Conservation (phyloP, 2,329 filamentous ascomycete species). For the Seiridium cupressi region DNA sequence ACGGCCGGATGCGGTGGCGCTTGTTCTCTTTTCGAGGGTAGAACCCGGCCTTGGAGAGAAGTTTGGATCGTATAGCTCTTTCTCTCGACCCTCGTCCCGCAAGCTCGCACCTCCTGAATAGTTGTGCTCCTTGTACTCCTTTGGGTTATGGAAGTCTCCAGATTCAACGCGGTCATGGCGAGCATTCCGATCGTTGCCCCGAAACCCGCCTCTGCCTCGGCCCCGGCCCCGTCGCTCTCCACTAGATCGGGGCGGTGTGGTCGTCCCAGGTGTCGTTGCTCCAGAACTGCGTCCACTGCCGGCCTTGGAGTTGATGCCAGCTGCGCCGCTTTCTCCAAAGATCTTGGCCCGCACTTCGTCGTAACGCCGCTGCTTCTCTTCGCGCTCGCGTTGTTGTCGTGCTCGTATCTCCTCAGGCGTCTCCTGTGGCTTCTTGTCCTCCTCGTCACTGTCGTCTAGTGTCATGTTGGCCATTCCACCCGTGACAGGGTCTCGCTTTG, state of each 20-base stretch:
- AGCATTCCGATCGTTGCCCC: conserved; percentile 35
- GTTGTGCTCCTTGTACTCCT: conserved; percentile 15
- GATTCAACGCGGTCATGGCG: conserved; percentile 18
- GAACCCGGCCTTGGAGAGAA: conserved; percentile 65
- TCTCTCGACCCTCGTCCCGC: conserved; percentile 30
- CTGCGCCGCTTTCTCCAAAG: conserved; percentile 55
- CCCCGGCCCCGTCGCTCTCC: conserved; percentile 50
- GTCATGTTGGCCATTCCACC: conserved; percentile 46
- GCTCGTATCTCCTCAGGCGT: conserved; percentile 75
- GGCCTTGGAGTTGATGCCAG: conserved; percentile 25
- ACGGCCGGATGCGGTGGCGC: conserved; percentile 34
- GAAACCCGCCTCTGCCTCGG: conserved; percentile 41
- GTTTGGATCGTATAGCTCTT: conserved; percentile 72
- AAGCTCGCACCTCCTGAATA: conserved; percentile 33
- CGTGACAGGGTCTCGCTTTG: conserved; percentile 54
- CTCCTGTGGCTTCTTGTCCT: conserved; percentile 57
- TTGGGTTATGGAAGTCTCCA: conserved; percentile 21
- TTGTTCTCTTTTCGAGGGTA: conserved; percentile 38
- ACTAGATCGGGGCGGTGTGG: conserved; percentile 54
- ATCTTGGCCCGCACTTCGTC: conserved; percentile 86
- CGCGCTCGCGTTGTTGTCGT: conserved; percentile 74
- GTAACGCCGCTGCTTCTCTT: conserved; percentile 88
- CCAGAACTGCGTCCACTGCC: conserved; percentile 38
- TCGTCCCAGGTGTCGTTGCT: conserved; percentile 59
- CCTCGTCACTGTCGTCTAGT: conserved; percentile 54